Conservation (phyloP, 2,329 filamentous ascomycete genomes). For the Cytospora chrysosperma region DNA sequence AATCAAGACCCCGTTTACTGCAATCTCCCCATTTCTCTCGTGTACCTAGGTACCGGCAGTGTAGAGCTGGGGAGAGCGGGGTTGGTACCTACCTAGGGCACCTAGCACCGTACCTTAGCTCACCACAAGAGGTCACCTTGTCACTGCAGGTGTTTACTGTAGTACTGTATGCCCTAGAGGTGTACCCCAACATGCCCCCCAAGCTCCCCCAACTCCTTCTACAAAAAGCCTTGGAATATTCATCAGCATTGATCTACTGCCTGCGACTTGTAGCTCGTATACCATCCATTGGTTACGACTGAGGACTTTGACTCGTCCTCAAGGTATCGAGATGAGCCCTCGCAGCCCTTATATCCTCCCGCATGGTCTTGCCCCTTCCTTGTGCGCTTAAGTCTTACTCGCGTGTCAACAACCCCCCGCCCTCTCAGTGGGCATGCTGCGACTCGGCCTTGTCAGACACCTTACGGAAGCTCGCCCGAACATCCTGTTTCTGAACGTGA, state of each 20-base stretch:
- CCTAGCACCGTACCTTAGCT: no score
- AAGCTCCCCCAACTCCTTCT: not conserved
- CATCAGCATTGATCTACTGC: not conserved
- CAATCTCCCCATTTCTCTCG: not conserved
- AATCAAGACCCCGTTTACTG: not conserved
- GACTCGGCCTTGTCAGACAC: constrained; percentile 9
- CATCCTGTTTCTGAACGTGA: not conserved
- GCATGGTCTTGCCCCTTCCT: not conserved
- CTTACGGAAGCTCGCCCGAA: not conserved
- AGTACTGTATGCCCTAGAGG: not conserved
- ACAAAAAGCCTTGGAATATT: not conserved
- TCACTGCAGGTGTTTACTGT: not conserved
- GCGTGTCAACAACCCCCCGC: not conserved
- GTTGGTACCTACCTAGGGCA: no score
- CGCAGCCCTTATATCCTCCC: not conserved
- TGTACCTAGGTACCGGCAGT: no score
- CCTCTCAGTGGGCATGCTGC: constrained; percentile 12
- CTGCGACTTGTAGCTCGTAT: not conserved
- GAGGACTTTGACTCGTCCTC: not conserved
- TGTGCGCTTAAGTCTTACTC: not conserved
- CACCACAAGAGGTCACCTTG: no score
- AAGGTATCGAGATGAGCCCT: not conserved
- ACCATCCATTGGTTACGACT: not conserved
- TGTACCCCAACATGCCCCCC: no score
- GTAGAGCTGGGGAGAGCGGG: no score